Evolutionary conservation across 495 filamentous ascomycete genomes (phyloP), one percentile per base, ranked within the genome.

Genomic region (Annulohypoxylon nitens): DNA sequence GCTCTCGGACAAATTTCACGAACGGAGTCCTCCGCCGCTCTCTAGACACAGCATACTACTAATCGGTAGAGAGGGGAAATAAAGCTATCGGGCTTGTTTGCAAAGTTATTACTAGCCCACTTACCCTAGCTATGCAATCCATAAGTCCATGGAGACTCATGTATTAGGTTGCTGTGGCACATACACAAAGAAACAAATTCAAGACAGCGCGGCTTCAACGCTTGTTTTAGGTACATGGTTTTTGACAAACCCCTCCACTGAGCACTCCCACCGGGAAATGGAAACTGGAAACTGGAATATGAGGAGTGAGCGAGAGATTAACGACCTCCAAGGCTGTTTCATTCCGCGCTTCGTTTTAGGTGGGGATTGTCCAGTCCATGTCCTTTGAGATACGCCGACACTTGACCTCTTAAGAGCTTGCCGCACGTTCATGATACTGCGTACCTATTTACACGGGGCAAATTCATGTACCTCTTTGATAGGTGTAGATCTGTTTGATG

Each of bases 111-210:
- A 30, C 16, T 59, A 64, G 60, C 57, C 63, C 67, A 71, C 62
- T n/a, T n/a, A 25, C 33, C 37, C 61, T 47, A 66, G 59, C 43
- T 45, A 64, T 53, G 59, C 61, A 48, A 58, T 60, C 14, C 39
- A 48, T 58, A 14, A 48, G 16, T 16, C 48, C 61, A 36, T 48
- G 23, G 33, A 47, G 37, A 43, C 14, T 30, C 47, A 41, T 64
- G 58, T 64, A 51, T 73, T 62, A 64, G 41, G 67, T 69, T 68
- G 62, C 45, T 39, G 62, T 74, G 50, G 45, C 58, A 74, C 67
- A 70, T 66, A 74, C 71, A 66, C 62, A 63, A 63, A 74, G 67
- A 70, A 67, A 59, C 51, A 43, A 61, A 48, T 67, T 64, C 50
- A 74, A 74, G 67, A 74, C 67, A 74, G 61, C 36, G 26, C 36